phyloP scores from a whole-genome alignment of 306 rosid species.

The Delonix regia region DNA sequence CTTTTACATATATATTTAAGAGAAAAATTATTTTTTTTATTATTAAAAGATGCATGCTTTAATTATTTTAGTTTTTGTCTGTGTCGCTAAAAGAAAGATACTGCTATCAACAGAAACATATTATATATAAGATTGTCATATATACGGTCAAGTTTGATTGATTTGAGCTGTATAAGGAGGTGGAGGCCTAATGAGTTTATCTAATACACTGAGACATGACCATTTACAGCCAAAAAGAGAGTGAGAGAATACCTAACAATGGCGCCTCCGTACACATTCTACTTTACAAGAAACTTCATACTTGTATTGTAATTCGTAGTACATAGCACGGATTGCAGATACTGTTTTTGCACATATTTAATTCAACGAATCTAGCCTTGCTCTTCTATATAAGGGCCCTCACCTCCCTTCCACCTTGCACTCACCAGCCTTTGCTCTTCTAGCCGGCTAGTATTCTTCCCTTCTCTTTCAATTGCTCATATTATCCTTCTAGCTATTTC shows the following conservation, averaged over 20 bases:
- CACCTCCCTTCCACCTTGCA: slow-evolving; percentile 24
- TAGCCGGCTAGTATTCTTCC: not conserved
- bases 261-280: not conserved
- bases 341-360: slow-evolving; percentile 16
- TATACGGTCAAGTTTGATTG: not conserved
- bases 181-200: not conserved
- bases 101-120: not conserved
- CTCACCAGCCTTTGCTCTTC: slow-evolving; percentile 29
- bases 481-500: not conserved
- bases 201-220: not conserved
- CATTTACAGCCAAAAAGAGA: not conserved
- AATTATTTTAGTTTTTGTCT: too few relatives aligned
- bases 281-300: not conserved
- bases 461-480: slow-evolving; percentile 10
- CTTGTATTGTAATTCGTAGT: not conserved
- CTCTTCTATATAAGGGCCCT: slow-evolving; percentile 37
- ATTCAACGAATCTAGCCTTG: slow-evolving; percentile 13
- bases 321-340: not conserved
- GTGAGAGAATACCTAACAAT: slow-evolving; percentile 10
- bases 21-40: too few relatives aligned
- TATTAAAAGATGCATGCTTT: too few relatives aligned
- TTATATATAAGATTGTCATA: not conserved
- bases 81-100: not conserved
- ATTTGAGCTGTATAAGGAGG: not conserved
- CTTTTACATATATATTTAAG: not conserved